Conservation (phyloP, 225 moss, liverwort and hornwort species). For the Neckera pumila region DNA sequence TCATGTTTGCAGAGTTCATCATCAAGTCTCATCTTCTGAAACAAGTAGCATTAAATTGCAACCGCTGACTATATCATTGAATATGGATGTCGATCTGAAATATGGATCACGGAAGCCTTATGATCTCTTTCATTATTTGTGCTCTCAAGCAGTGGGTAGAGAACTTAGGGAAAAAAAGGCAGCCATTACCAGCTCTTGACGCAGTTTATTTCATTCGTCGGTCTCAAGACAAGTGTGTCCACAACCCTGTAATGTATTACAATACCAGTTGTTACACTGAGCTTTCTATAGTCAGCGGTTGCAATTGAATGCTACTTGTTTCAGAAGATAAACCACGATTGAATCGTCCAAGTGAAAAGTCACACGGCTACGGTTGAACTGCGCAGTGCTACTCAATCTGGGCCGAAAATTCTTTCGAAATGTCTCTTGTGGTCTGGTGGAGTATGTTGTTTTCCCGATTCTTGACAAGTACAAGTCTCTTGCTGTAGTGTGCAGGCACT, state of each 20-base stretch:
- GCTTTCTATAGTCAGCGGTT: neutral
- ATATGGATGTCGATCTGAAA: neutral
- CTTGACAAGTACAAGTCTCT: neutral
- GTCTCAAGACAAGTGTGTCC: slow-evolving; percentile 54
- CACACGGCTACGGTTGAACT: neutral
- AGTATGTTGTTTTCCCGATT: neutral
- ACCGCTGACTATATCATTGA: no score
- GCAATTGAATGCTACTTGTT: neutral
- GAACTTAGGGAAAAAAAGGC: slow-evolving; percentile 65
- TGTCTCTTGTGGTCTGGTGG: neutral
- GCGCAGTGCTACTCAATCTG: neutral
- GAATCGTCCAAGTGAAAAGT: neutral
- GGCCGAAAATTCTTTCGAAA: neutral
- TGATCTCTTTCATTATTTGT: neutral
- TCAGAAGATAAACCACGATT: neutral
- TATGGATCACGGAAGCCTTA: neutral
- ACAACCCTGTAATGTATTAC: neutral
- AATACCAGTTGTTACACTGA: neutral
- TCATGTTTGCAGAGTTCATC: neutral
- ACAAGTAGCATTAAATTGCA: no score
- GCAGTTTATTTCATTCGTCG: slow-evolving; percentile 88
- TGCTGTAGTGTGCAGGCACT: slow-evolving; percentile 53
- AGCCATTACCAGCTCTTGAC: slow-evolving; percentile 78
- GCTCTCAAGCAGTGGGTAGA: slow-evolving; percentile 61
- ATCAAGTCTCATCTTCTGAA: neutral